Base-by-base conservation (phyloP, 2,329 filamentous ascomycete species). In the Aspergillus unguis region DNA sequence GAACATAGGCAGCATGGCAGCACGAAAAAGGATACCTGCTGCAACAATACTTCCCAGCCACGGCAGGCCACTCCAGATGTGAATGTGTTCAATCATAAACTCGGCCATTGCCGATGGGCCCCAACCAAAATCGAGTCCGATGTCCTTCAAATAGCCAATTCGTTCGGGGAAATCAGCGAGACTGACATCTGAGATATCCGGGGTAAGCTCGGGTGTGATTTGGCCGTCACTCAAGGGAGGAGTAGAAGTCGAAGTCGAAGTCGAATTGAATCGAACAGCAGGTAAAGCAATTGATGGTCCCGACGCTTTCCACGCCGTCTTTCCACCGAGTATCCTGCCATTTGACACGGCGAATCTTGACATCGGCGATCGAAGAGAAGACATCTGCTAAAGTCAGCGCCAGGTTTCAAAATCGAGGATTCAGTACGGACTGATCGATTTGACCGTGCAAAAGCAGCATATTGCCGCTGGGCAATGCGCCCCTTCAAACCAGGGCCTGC, bases 91-190 rank as follows among this genome's bases (percentile, higher is more conserved):
- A 8, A 97, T 74, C 2, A 83, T 25, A 79, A 81, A 92, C 73
- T 96, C 80, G 70, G 94, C 84, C 11, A 83, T 60, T 3, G 85
- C 75, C 0, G 91, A 89, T 4, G 88, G 83, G 11, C 92, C 92
- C 76, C 78, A 92, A 66, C 92, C 91, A 65, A 87, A 97, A 63
- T 97, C 89, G 25, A 99, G 76, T 3, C 94, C 94, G 8, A 97
- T 77, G 5, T 84, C 80, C 61, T 88, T 83, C 53, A 99, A 77
- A 65, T 92, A 96, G 57, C 94, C 94, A 53, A 95, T 82, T 46
- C 84, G 78, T 65, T 92, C 87, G 33, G 87, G 84, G 57, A 90
- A 82, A 56, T 80, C 74, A 55, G 84, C 77, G 40, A 78, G 63
- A 52, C 67, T 68, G 29, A 65, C 46, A 47, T 53, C 56, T 2